phyloP scores from a whole-genome alignment of 257 asterid species.

The Ehretia macrophylla region DNA sequence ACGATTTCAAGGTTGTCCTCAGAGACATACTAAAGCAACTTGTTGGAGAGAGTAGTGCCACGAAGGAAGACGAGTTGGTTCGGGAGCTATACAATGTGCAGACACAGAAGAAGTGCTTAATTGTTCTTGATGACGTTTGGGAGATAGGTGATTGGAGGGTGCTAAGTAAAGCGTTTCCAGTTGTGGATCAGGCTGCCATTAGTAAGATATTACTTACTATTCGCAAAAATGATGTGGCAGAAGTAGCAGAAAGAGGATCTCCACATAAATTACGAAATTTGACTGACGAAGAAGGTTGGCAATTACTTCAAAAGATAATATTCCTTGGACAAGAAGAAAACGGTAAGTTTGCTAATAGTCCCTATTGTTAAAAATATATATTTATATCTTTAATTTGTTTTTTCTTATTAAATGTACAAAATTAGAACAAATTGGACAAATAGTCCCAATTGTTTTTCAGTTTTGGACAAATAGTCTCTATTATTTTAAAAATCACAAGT shows the following conservation, averaged over 20 bases:
- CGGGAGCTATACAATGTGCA: neutral
- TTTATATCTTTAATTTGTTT: too few species aligned
- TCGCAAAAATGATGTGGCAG: neutral
- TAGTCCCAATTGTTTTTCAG: too few species aligned
- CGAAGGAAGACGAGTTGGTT: neutral
- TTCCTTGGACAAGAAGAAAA: neutral
- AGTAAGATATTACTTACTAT: slow-evolving; percentile 14
- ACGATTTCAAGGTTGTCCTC: slow-evolving; percentile 11
- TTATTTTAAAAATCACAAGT: too few species aligned
- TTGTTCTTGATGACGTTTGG: slow-evolving; percentile 16
- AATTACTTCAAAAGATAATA: neutral
- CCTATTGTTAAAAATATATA: too few species aligned
- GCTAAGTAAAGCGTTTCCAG: neutral
- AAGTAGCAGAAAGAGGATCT: neutral
- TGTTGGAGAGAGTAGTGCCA: slow-evolving; percentile 5
- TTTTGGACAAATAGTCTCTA: too few species aligned
- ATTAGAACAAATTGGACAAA: too few species aligned
- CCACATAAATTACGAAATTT: neutral
- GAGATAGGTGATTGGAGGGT: slow-evolving; percentile 1
- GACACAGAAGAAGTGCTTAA: neutral
- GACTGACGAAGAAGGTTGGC: slow-evolving; percentile 3
- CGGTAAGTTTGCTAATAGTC: neutral
- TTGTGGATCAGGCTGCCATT: neutral
- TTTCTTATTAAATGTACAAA: too few species aligned
- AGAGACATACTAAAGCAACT: slow-evolving; percentile 14